Evolutionary conservation across 169 alveolate genomes (phyloP).

Genomic region (Theileria orientalis): DNA sequence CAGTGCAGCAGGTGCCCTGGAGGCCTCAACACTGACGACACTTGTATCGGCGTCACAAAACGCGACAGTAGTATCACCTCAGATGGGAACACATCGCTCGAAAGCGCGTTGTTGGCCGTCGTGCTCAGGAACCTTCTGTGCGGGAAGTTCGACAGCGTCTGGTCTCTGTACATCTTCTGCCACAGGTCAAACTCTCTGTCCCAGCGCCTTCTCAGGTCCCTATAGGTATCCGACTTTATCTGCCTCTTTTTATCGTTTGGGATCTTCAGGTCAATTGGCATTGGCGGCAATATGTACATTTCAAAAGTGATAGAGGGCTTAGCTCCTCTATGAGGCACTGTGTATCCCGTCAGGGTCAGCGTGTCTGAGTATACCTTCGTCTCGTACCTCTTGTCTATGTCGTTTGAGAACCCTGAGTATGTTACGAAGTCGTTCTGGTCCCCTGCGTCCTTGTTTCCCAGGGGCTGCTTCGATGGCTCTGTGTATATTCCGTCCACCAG

Average conservation of each 20-base stretch:
- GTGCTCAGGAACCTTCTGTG: conserved; percentile 47
- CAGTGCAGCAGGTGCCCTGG: conserved; percentile 66
- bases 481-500: conserved; percentile 68
- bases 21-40: conserved; percentile 41
- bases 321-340: conserved; percentile 60
- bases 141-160: conserved; percentile 76
- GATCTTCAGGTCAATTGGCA: conserved; percentile 68
- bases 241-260: conserved; percentile 57
- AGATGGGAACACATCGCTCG: conserved; percentile 22
- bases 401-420: conserved; percentile 63
- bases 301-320: conserved; percentile 72
- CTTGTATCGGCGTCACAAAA: conserved; percentile 50
- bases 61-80: conserved; percentile 43
- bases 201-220: conserved; percentile 71
- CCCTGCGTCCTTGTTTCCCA: not conserved
- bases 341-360: conserved; percentile 44
- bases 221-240: conserved; percentile 60
- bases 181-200: conserved; percentile 75
- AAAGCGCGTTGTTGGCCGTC: conserved; percentile 14
- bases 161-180: conserved; percentile 75
- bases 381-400: conserved; percentile 36
- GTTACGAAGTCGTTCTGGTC: conserved; percentile 8
- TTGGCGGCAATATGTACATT: conserved; percentile 75
- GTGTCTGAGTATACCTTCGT: conserved; percentile 43
- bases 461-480: conserved; percentile 11